These are phyloP conservation scores for Chlamydomonas schloesseri DNA, from an alignment of 139 green algal species.

Conservation along the genomic window DNA sequence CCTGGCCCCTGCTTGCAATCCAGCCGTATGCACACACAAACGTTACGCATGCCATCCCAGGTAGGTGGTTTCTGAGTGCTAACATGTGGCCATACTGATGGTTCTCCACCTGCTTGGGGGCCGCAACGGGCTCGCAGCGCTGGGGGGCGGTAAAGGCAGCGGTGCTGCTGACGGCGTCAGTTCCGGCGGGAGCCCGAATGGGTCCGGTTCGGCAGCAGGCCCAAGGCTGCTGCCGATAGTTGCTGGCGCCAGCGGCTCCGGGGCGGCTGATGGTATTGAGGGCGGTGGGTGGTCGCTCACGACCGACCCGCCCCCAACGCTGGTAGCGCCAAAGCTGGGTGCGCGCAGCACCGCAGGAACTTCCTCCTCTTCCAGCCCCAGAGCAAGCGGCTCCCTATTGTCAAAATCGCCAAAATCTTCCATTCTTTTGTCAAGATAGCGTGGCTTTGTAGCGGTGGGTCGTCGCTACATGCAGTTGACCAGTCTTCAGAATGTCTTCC, in stretches of 20 bases:
- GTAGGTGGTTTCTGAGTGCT: no score
- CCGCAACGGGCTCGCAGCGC: background rate
- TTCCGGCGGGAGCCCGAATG: no score
- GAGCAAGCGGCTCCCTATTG: background rate
- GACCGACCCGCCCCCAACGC: background rate
- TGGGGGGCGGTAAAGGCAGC: no score
- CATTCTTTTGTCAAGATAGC: background rate
- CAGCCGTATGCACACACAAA: no score
- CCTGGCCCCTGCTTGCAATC: background rate
- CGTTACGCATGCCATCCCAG: no score
- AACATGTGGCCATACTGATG: background rate
- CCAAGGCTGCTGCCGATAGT: no score
- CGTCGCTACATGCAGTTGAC: no score
- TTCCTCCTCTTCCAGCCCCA: background rate
- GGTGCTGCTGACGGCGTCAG: no score
- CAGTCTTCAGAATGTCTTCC: no score
- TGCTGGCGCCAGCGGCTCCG: no score
- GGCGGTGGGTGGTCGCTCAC: background rate
- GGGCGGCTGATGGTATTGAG: no score
- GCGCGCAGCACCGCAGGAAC: background rate
- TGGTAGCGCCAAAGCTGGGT: background rate
- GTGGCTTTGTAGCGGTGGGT: background rate
- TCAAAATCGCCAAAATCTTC: conserved; percentile 13
- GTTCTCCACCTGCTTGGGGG: background rate
- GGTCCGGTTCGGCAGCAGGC: no score